These are phyloP conservation scores for Zopfochytrium polystomum DNA, from an alignment of 371 early-diverging fungal genomes.

Conservation along the genomic window DNA sequence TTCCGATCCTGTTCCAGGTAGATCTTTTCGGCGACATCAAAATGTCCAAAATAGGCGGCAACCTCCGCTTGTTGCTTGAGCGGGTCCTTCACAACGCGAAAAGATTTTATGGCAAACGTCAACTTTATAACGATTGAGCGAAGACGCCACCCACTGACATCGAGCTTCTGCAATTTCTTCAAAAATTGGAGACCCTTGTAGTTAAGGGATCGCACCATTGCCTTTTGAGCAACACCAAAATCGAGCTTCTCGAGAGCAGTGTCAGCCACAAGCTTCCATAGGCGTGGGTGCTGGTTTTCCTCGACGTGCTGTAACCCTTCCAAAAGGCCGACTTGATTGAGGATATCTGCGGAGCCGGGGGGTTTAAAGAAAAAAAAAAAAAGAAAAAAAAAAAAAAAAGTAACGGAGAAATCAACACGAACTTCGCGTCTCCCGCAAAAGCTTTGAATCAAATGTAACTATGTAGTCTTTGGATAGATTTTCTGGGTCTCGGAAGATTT, in stretches of 20 bases:
- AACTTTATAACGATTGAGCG: constrained; percentile 6
- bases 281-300: constrained; percentile 47
- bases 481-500: constrained; percentile 45
- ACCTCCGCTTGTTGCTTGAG: constrained; percentile 51
- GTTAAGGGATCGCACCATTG: constrained; percentile 43
- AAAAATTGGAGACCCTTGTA: constrained; percentile 50
- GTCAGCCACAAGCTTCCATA: constrained; percentile 54
- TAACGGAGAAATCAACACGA: not conserved
- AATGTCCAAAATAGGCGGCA: constrained; percentile 39
- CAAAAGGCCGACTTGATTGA: constrained; percentile 39
- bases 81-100: constrained; percentile 30
- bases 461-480: constrained; percentile 36
- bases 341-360: constrained; percentile 27
- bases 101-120: not conserved
- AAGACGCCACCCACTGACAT: no score
- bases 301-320: constrained; percentile 52
- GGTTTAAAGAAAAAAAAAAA: not conserved
- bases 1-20: constrained; percentile 55
- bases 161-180: constrained; percentile 46
- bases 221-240: constrained; percentile 43
- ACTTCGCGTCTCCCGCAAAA: constrained; percentile 48
- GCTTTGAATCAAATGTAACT: constrained; percentile 39
- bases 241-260: constrained; percentile 48
- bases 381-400: not conserved
- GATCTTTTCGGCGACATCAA: constrained; percentile 46